Evolutionary conservation across 306 rosid genomes (phyloP), one percentile per base, ranked within the genome.

Genomic region (Biancaea sappan): DNA sequence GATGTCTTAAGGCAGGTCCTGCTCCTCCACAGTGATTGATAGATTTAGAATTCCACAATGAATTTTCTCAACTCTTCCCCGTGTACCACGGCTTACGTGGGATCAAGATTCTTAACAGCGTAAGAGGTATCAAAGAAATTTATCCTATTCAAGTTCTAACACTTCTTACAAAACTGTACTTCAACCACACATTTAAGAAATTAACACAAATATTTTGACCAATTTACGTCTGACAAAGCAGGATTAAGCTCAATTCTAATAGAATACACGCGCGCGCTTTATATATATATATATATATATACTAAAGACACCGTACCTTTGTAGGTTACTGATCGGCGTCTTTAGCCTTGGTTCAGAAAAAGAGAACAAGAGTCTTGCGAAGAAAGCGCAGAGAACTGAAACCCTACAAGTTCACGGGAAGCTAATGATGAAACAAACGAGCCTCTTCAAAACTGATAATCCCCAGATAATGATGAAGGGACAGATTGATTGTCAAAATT

Each of bases 221-320:
- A 59, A 71, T 66, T 80, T 51, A 72, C 35, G 76, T 37, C 57
- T 32, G 16, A 50, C 19, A 64, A 71, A 26, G 50, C 19, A 66
- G 71, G 34, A 70, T 21, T 31, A 60, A 60, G 16, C 15, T 8
- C 25, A 60, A 60, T n/a, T 31, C 25, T 3, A 66, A 21, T 12
- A 32, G 51, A 38, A n/a, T n/a, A n/a, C n/a, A n/a, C n/a, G n/a
- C n/a, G n/a, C n/a, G n/a, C n/a, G n/a, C n/a, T 25, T 13, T 6
- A 56, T 56, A 56, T 6, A 26, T 53, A 31, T 31, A 31, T 31
- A 31, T 31, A 31, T 31, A 31, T 31, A 31, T 31, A 31, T 31
- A 31, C 34, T n/a, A n/a, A n/a, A n/a, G n/a, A n/a, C n/a, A n/a
- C n/a, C n/a, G n/a, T n/a, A n/a, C n/a, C n/a, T n/a, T n/a, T n/a